These are phyloP conservation scores for Boletus tomentosulus DNA, from an alignment of 768 basidiomycete genomes.

Conservation along the genomic window DNA sequence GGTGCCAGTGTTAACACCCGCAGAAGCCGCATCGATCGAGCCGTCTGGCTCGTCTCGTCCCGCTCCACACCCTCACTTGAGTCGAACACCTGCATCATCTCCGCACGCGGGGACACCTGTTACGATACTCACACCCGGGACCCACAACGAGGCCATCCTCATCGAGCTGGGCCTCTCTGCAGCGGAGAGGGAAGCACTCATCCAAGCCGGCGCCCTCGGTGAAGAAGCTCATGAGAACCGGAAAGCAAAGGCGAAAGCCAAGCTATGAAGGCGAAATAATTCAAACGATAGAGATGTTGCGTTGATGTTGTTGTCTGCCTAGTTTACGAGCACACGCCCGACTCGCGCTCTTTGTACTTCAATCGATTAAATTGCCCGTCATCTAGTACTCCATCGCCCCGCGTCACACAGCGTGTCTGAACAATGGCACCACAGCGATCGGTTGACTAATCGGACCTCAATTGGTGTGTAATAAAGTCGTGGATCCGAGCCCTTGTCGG, in stretches of 20 bases:
- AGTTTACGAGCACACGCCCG: neutral
- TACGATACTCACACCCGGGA: slow-evolving; percentile 41
- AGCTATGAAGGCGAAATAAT: slow-evolving; percentile 16
- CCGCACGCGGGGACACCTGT: slow-evolving; percentile 2
- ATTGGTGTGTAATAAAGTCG: too few species aligned
- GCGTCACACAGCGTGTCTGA: too few species aligned
- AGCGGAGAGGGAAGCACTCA: slow-evolving; percentile 38
- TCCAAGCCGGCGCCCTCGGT: slow-evolving; percentile 46
- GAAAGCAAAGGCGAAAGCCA: slow-evolving; percentile 20
- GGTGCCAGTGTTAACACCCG: slow-evolving; percentile 60
- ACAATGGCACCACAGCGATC: too few species aligned
- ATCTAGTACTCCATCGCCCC: too few species aligned
- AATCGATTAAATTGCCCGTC: too few species aligned
- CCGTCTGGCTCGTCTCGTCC: slow-evolving; percentile 39
- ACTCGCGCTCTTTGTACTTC: neutral
- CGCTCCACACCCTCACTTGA: slow-evolving; percentile 48
- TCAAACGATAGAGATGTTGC: neutral
- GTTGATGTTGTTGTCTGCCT: neutral
- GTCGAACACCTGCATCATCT: slow-evolving; percentile 27
- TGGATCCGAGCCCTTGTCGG: too few species aligned
- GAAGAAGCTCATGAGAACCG: slow-evolving; percentile 22
- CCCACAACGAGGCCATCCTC: slow-evolving; percentile 52
- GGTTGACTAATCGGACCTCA: too few species aligned
- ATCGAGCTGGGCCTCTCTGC: slow-evolving; percentile 46
- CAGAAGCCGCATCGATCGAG: slow-evolving; percentile 52